Base-by-base conservation (phyloP, 1,139 yeast genomes). In the Sugiyamaella sp. region DNA sequence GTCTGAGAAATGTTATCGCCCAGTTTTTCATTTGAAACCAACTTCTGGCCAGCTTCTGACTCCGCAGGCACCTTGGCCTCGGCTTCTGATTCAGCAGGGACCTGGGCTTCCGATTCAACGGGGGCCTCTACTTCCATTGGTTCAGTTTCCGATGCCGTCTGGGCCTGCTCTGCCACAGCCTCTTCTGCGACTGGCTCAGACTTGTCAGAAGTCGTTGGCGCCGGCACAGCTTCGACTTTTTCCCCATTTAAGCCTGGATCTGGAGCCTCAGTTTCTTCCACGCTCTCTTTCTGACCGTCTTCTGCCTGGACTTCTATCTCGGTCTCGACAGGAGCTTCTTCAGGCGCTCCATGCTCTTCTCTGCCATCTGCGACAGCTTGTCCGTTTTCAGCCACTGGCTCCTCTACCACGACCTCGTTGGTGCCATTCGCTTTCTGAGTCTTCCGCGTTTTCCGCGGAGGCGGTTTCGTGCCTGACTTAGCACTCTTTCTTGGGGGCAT, bases 371-470 rank as follows among this genome's bases (percentile, higher is more conserved):
- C 39, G n/a, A 20, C 35, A 20, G 25, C 12, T 22, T 17, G 4
- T 12, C 17, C 46, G 5, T 25, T 16, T 33, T 32, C 52, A 22
- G 24, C 24, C 24, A 33, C 43, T 19, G 40, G 46, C 17, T 44
- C 48, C 8, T 33, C 48, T 5, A 10, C 12, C 24, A 38, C 50
- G 8, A 19, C 37, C 12, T 22, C 42, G 12, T 45, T 20, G 5
- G 33, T 32, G 6, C 51, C 55, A 21, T 47, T 33, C 4, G 35
- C 46, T 12, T 32, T 17, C n/a, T 47, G 52, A 1, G 55, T 52
- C 22, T 52, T 52, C 16, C 55, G 41, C 24, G 52, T 47, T 37
- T 52, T 52, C n/a, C 55, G 55, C n/a, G 54, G 54, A 22, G 55
- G 55, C n/a, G 46, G 49, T 25, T 19, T 38, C 14, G 55, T 35